A percentile compares a stretch with the other conserved stretches of the same genome.
These are phyloP conservation scores for Neurospora sp. DNA, from an alignment of 495 filamentous ascomycete species.

Conservation along the genomic window DNA sequence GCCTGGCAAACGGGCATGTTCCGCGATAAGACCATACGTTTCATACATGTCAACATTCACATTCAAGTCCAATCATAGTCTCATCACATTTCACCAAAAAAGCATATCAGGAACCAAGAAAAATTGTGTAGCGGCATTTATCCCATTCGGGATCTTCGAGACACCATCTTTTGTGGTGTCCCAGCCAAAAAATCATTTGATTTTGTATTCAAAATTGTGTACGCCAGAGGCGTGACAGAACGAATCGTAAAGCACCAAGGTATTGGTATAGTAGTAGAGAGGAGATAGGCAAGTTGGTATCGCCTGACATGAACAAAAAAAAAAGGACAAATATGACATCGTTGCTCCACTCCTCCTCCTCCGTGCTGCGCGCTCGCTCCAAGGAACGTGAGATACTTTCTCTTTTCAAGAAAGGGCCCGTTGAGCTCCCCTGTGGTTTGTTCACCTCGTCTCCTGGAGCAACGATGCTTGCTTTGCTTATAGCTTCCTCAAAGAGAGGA, in stretches of 20 bases:
- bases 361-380: constrained; percentile 3
- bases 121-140: background rate
- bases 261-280: background rate
- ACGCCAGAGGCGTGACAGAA: background rate
- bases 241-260: background rate
- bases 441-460: background rate
- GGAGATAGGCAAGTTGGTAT: background rate
- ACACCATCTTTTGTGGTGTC: background rate
- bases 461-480: background rate
- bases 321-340: background rate
- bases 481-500: background rate
- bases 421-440: constrained; percentile 6
- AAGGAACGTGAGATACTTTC: constrained; percentile 9
- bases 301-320: background rate
- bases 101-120: background rate
- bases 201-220: background rate
- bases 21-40: background rate
- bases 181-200: background rate
- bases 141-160: background rate
- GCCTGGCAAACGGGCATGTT: background rate
- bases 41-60: background rate
- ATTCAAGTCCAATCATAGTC: no score
- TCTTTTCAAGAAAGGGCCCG: background rate
- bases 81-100: background rate
- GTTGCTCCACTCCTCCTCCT: background rate